Base-by-base conservation (phyloP, 73 alveolate species). In the Tetrahymena borealis region DNA sequence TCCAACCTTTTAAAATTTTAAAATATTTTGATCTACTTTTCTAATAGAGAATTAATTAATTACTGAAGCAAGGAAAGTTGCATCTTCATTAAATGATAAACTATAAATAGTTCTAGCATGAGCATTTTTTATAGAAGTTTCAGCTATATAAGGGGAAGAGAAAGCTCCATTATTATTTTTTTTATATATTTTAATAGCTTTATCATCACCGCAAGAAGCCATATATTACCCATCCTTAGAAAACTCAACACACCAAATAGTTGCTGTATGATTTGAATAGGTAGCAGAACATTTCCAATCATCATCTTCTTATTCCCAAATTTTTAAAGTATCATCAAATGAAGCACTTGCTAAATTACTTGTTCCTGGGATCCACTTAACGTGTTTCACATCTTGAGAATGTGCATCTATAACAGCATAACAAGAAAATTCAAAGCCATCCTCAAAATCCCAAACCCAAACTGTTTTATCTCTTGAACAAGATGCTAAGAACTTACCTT, bases 381-480 rank as follows among this genome's bases (percentile, higher is more conserved):
- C 99, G 93, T 93, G 93, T 94, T 98, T 98, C 10, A 98, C 98
- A 96, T 98, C 99, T 90, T 98, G 98, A 31, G 98, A 78, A 93
- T 98, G 99, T n/a, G 98, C 99, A 40, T 97, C 90, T 9, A 96
- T 95, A 32, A 98, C 99, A 20, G 99, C 97, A 36, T 92, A 94
- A 78, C 99, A 98, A 4, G 95, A 95, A 94, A 95, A 98, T 79
- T 98, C 99, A 90, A 92, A 78, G 35, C 91, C 96, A 33, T 96
- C 97, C 38, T 93, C 96, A n/a, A 92, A 85, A 78, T 97, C 99
- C 99, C 99, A 98, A 28, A 98, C 96, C 99, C 99, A 98, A 15
- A 98, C 97, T 28, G 98, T 97, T 91, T 98, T 98, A 95, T 98
- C 99, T 78, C 99, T 93, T 7, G 99, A 94, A 94, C 99, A 98